phyloP scores from a whole-genome alignment of 2,329 filamentous ascomycete genomes.

The Colletotrichum aenigma region DNA sequence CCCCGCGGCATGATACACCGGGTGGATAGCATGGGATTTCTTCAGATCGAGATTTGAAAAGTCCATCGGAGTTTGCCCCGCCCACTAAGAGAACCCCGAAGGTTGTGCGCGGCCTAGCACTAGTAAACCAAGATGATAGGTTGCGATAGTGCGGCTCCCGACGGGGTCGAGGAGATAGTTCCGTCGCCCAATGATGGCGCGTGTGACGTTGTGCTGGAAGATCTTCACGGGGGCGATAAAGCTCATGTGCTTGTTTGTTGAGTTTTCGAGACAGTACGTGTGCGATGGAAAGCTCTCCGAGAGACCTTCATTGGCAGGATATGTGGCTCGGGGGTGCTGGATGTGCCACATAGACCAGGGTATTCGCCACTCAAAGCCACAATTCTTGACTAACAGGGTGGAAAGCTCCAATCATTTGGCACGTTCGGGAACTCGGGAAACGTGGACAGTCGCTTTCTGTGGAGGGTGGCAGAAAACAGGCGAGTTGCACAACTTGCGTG shows the following conservation, averaged over 20 bases:
- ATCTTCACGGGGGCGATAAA: background rate
- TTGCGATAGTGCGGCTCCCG: background rate
- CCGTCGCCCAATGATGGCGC: background rate
- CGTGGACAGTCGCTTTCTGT: background rate
- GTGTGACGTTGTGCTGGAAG: background rate
- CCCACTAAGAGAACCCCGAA: background rate
- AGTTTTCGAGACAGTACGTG: background rate
- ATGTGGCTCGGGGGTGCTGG: background rate
- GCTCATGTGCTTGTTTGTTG: background rate
- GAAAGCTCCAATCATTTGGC: background rate
- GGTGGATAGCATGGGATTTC: background rate
- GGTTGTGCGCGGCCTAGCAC: background rate
- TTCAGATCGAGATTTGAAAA: constrained; percentile 6
- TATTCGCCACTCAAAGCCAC: background rate
- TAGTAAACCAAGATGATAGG: background rate
- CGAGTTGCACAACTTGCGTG: background rate
- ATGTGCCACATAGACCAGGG: background rate
- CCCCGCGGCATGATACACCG: background rate
- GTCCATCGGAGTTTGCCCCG: background rate
- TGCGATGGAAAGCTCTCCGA: background rate
- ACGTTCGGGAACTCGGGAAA: background rate
- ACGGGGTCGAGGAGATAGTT: background rate
- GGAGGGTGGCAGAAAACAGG: background rate
- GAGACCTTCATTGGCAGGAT: background rate
- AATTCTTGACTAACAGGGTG: background rate